These are phyloP conservation scores for Moesziomyces sp. DNA, from an alignment of 1,284 basidiomycete species.

Conservation along the genomic window DNA sequence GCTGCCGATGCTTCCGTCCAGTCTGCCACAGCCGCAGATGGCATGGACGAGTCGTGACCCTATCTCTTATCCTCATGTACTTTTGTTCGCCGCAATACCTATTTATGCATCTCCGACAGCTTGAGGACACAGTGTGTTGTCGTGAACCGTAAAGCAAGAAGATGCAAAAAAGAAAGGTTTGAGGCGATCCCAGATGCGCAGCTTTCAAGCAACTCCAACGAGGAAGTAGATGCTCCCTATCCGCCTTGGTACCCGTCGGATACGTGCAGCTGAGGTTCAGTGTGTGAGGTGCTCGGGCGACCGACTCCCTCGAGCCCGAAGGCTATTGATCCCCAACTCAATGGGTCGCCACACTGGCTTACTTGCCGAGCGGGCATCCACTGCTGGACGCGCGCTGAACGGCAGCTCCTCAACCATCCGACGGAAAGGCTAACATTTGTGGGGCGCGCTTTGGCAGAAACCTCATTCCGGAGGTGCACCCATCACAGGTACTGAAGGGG, in stretches of 20 bases:
- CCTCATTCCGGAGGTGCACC: constrained; percentile 54
- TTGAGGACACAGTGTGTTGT: too few relatives aligned
- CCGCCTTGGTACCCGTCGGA: constrained; percentile 46
- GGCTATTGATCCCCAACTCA: constrained; percentile 38
- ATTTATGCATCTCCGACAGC: constrained; percentile 6
- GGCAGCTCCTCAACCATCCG: constrained; percentile 54
- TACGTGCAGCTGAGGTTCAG: constrained; percentile 58
- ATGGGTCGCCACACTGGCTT: constrained; percentile 48
- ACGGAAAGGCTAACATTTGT: constrained; percentile 50
- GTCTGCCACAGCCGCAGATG: constrained; percentile 9
- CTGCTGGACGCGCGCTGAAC: constrained; percentile 45
- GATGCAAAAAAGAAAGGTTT: constrained; percentile 20
- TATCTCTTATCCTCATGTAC: background rate
- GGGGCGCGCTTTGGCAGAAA: constrained; percentile 54
- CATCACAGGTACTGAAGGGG: constrained; percentile 33
- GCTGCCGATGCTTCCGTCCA: background rate
- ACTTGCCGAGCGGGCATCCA: constrained; percentile 52
- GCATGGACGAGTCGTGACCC: constrained; percentile 34
- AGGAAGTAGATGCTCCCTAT: constrained; percentile 49
- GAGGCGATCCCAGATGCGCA: constrained; percentile 45
- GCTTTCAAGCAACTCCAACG: constrained; percentile 51
- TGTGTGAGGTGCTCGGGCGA: constrained; percentile 54
- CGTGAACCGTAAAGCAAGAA: too few relatives aligned
- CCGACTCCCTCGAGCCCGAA: constrained; percentile 56
- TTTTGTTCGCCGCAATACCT: constrained; percentile 10